Percentiles rank a stretch among this genome's conserved stretches.
Conservation (phyloP, 2,329 filamentous ascomycete species). For the Microcyclosporella mali region DNA sequence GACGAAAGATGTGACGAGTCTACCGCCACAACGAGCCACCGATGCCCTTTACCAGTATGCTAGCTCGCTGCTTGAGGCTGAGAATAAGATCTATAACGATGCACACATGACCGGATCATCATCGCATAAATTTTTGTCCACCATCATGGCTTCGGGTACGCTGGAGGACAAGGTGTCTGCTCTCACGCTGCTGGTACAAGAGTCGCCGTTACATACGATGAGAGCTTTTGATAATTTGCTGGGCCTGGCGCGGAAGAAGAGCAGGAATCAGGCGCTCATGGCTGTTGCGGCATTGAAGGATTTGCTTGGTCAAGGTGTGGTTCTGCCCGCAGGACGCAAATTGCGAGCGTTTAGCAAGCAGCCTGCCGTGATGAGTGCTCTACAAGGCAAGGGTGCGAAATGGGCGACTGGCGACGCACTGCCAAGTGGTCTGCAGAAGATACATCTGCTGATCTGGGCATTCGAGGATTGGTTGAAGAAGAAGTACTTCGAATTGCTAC, state of each 20-base stretch:
- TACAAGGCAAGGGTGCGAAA: conserved; percentile 55
- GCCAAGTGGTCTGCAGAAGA: conserved; percentile 65
- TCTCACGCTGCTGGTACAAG: conserved; percentile 86
- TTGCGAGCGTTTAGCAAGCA: conserved; percentile 74
- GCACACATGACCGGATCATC: conserved; percentile 70
- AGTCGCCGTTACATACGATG: conserved; percentile 88
- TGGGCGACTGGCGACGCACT: conserved; percentile 68
- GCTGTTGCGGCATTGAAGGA: conserved; percentile 92
- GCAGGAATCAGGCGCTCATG: conserved; percentile 83
- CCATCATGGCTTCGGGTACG: conserved; percentile 94
- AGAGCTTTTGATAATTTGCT: conserved; percentile 84
- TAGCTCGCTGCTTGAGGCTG: conserved; percentile 65
- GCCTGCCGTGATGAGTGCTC: conserved; percentile 63
- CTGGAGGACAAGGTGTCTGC: conserved; percentile 95
- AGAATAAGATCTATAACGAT: conserved; percentile 67
- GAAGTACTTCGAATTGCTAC: conserved; percentile 86
- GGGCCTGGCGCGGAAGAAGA: conserved; percentile 81
- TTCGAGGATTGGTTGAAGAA: conserved; percentile 96
- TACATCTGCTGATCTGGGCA: conserved; percentile 78
- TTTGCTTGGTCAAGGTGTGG: conserved; percentile 79
- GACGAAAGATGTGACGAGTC: conserved; percentile 38
- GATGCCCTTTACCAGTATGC: conserved; percentile 64
- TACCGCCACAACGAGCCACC: conserved; percentile 47
- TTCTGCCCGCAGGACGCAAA: conserved; percentile 77
- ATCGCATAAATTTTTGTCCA: conserved; percentile 91